Base-by-base conservation (phyloP, 2,329 filamentous ascomycete species). In the Hortaea werneckii region DNA sequence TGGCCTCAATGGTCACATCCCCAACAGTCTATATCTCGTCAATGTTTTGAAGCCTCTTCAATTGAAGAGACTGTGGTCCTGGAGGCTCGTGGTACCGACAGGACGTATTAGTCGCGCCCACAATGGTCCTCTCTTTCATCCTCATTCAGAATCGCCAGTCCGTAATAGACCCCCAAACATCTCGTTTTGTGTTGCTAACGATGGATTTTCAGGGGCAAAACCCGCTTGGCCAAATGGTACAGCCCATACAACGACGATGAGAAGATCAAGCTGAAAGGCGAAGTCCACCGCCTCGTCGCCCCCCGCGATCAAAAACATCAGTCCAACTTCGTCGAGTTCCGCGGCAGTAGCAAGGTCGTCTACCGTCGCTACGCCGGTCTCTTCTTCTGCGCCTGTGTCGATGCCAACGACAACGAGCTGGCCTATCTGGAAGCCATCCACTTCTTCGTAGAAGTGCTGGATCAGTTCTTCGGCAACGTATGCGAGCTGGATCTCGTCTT, bases 291-390 rank as follows among this genome's bases (percentile, higher is more conserved):
- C 52, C 87, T 98, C 57, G 90, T 98, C 50, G 92, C 92, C 0
- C 92, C 92, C 5, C 86, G 92, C 63, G 92, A 98, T 70, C 92
- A 98, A 66, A 98, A 98, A 66, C 95, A 98, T 75, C 92, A 98
- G 67, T 95, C 88, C 71, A 98, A 98, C 73, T 98, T 98, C 63
- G 92, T 98, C 76, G 92, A 98, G 59, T 82, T 82, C 72, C 85
- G 87, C 55, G 86, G 88, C 70, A 88, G 67, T 57, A 68, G 90
- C 65, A 96, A 95, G 73, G 85, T 98, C 59, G 87, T 98, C 44
- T 98, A 98, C 73, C 84, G 94, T 39, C 85, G 92, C 52, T 98
- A 98, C 70, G 92, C 92, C 0, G 92, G 92, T 0, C 80, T 98
- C 48, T 98, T 98, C 79, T 98, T 98, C 75, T 98, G 92, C 74